These are phyloP conservation scores for Ormosia semicastrata DNA, from an alignment of 306 rosid species.

Conservation along the genomic window DNA sequence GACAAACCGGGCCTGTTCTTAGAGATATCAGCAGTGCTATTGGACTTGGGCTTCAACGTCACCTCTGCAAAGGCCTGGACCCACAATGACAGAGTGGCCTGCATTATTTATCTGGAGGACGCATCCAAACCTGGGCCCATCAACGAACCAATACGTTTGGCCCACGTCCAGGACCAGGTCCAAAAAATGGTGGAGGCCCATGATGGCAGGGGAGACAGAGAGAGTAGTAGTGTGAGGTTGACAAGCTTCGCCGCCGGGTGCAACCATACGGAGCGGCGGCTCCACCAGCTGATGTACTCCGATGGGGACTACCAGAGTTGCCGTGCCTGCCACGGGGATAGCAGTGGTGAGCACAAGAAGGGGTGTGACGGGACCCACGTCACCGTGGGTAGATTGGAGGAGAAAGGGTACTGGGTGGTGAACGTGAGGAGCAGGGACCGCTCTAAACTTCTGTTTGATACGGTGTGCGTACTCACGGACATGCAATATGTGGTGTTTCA, in stretches of 20 bases:
- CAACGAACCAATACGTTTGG: constrained; percentile 34
- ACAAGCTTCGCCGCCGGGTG: constrained; percentile 31
- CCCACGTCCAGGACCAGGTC: constrained; percentile 44
- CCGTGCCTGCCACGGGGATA: constrained; percentile 27
- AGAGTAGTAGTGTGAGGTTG: constrained; percentile 47
- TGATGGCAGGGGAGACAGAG: constrained; percentile 42
- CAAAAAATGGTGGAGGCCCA: constrained; percentile 50
- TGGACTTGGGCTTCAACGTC: constrained; percentile 52
- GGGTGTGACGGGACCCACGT: constrained; percentile 56
- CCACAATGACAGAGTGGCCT: constrained; percentile 47
- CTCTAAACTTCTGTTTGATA: constrained; percentile 66
- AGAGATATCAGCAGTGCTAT: constrained; percentile 48
- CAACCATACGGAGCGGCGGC: constrained; percentile 62
- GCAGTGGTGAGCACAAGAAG: constrained; percentile 29
- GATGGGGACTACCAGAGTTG: constrained; percentile 54
- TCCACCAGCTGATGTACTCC: constrained; percentile 69
- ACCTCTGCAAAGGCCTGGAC: constrained; percentile 58
- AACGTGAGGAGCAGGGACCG: constrained; percentile 53
- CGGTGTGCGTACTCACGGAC: constrained; percentile 65
- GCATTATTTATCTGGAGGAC: constrained; percentile 50
- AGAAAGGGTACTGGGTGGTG: constrained; percentile 58
- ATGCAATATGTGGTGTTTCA: constrained; percentile 68
- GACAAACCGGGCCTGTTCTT: constrained; percentile 62
- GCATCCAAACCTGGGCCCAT: constrained; percentile 43
- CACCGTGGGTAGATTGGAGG: constrained; percentile 45